Percentiles rank a stretch among this genome's conserved stretches.
Conservation (phyloP, 768 basidiomycete species). For the Boletales sp. region DNA sequence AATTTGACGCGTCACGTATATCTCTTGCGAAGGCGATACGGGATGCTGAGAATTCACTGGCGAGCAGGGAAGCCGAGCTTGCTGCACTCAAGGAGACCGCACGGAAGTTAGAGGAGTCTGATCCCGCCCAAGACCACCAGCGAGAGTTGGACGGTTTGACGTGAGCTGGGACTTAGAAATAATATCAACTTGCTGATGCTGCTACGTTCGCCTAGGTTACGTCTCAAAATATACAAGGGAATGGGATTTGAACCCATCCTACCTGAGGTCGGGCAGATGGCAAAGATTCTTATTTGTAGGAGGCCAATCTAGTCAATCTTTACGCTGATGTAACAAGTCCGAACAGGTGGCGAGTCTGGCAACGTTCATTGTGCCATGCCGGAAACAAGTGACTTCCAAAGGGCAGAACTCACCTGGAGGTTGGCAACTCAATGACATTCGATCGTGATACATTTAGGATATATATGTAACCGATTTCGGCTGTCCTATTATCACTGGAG, state of each 20-base stretch:
- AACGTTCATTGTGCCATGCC: slow-evolving; percentile 36
- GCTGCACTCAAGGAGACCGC: slow-evolving; percentile 64
- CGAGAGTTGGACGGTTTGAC: slow-evolving; percentile 63
- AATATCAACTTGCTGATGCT: slow-evolving; percentile 1
- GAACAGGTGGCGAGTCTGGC: slow-evolving; percentile 43
- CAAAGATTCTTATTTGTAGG: slow-evolving; percentile 70
- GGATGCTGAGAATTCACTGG: slow-evolving; percentile 62
- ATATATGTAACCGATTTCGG: neutral
- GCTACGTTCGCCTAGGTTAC: slow-evolving; percentile 42
- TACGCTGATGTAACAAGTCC: neutral
- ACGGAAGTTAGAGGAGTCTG: slow-evolving; percentile 57
- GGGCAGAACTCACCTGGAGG: slow-evolving; percentile 33
- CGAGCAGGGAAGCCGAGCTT: slow-evolving; percentile 68
- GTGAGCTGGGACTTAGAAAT: slow-evolving; percentile 40
- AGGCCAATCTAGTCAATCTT: slow-evolving; percentile 9
- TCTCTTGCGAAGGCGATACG: slow-evolving; percentile 73
- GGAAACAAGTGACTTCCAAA: slow-evolving; percentile 26
- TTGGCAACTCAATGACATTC: slow-evolving; percentile 30
- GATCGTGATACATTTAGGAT: too few species aligned
- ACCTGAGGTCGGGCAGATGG: slow-evolving; percentile 45
- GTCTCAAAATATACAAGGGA: slow-evolving; percentile 64
- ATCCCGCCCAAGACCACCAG: slow-evolving; percentile 70
- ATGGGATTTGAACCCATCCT: slow-evolving; percentile 69
- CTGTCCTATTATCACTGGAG: neutral
- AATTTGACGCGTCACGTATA: slow-evolving; percentile 58